phyloP scores from a whole-genome alignment of 73 alveolate species.

The Paramecium sonneborni region DNA sequence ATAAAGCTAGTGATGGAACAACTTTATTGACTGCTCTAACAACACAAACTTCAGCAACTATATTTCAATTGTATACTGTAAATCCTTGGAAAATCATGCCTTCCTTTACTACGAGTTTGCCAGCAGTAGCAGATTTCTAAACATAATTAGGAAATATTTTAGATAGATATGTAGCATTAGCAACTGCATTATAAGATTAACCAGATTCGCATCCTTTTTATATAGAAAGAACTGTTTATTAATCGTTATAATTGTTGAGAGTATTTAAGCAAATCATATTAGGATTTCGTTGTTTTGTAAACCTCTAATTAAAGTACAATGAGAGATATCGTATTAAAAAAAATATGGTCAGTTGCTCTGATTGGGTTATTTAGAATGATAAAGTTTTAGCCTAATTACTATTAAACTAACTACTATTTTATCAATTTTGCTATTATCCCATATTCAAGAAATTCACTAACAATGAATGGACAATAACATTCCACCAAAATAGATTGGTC shows the following conservation, averaged over 20 bases:
- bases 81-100: neutral
- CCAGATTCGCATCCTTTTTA: conserved; percentile 44
- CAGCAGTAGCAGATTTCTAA: neutral
- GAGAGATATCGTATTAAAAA: neutral
- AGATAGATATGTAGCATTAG: neutral
- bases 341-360: neutral
- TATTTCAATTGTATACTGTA: conserved; percentile 12
- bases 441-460: neutral
- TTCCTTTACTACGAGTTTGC: neutral
- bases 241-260: conserved; percentile 20
- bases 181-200: neutral
- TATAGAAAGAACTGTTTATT: conserved; percentile 10
- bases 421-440: conserved; percentile 17
- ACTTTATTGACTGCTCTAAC: neutral
- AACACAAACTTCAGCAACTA: neutral
- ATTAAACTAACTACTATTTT: conserved; percentile 11
- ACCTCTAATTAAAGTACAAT: neutral
- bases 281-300: neutral
- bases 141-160: neutral
- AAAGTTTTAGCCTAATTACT: neutral
- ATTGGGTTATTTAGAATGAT: neutral
- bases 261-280: neutral
- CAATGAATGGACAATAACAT: neutral
- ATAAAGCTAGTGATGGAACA: neutral
- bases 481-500: neutral